Percentiles rank a stretch among this genome's conserved stretches.
Evolutionary conservation across 78 protist genomes (phyloP).

Genomic region (Isochrysis galbana): DNA sequence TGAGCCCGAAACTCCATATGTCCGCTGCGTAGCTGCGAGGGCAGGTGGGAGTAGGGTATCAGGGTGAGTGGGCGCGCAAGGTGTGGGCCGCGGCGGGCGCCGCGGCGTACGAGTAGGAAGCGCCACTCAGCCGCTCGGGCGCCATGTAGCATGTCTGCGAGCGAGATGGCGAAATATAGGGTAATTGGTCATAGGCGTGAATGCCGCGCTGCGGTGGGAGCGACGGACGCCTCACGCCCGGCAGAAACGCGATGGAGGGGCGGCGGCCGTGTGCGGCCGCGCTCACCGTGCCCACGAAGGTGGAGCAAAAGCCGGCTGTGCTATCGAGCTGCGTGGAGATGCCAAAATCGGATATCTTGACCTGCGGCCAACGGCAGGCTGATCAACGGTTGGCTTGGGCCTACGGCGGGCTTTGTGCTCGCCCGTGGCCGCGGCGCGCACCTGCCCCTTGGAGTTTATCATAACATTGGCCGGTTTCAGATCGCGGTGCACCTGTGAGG

Average conservation of each 20-base stretch:
- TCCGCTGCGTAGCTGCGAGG: constrained; percentile 15
- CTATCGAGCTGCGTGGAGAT: constrained; percentile 10
- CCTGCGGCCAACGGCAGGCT: background rate
- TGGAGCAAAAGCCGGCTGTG: background rate
- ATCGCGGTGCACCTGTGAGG: constrained; percentile 18
- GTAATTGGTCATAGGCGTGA: too few relatives aligned
- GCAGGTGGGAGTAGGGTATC: background rate
- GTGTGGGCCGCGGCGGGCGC: background rate
- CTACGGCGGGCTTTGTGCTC: background rate
- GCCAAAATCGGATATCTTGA: constrained; percentile 18
- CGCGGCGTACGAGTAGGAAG: background rate
- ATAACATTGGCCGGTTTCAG: constrained; percentile 11
- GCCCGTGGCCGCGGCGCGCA: background rate
- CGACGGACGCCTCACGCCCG: background rate
- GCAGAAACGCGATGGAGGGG: too few relatives aligned
- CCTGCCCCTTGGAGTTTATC: background rate
- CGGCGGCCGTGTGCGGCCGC: too few relatives aligned
- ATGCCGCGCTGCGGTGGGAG: background rate
- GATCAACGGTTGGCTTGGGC: background rate
- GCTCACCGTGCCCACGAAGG: background rate
- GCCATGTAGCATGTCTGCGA: constrained; percentile 1
- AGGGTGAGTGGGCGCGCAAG: background rate
- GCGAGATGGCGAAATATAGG: background rate
- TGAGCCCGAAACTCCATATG: constrained; percentile 3
- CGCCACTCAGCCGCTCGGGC: background rate